Base-by-base conservation (phyloP, 1,284 basidiomycete genomes). In the Trichosporon inkin region DNA sequence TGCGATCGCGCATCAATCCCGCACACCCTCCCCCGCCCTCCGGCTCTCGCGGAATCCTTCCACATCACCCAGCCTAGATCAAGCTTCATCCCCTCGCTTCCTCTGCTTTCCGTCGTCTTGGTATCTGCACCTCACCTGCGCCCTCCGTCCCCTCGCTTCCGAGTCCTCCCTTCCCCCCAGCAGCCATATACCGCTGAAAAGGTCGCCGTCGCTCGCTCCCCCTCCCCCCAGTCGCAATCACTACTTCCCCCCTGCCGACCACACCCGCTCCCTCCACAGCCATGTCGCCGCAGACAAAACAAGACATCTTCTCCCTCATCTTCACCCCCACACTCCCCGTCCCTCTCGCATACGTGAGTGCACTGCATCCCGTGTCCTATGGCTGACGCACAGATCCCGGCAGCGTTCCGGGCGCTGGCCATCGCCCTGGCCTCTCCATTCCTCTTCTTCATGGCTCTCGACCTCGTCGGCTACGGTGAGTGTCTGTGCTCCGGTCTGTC, bases 401-500 rank as follows among this genome's bases (percentile, higher is more conserved):
- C 71, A 47, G 24, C 68, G 19, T 73, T 68, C 57, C 66, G 71
- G 14, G 32, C 71, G 11, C 14, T 60, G 2, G 69, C 71, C 2
- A 53, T 71, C 40, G 44, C 67, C 6, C 55, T 71, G 5, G 70
- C 68, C 10, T 63, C 67, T 5, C 71, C 71, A 1, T 71, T 73
- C 38, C 64, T 64, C 2, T 35, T 73, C 10, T 71, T 61, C 58
- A 69, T 71, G 16, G 65, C 64, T 0, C 63, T 73, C 19, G 71
- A 73, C 49, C 49, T 72, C 17, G 67, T 72, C 19, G 71, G 70
- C 7, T 73, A 73, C 44, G 69, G 71, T 69, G 55, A 61, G 69
- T 55, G 24, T 35, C 17, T 2, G 4, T 14, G 35, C 22, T 28
- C 16, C 24, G 24, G 39, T 55, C 35, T 22, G 22, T n/a, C n/a